Percentiles rank a stretch among this genome's conserved stretches.
Evolutionary conservation across 1,284 basidiomycete genomes (phyloP).

Genomic region (Cutaneotrichosporon cutaneum): DNA sequence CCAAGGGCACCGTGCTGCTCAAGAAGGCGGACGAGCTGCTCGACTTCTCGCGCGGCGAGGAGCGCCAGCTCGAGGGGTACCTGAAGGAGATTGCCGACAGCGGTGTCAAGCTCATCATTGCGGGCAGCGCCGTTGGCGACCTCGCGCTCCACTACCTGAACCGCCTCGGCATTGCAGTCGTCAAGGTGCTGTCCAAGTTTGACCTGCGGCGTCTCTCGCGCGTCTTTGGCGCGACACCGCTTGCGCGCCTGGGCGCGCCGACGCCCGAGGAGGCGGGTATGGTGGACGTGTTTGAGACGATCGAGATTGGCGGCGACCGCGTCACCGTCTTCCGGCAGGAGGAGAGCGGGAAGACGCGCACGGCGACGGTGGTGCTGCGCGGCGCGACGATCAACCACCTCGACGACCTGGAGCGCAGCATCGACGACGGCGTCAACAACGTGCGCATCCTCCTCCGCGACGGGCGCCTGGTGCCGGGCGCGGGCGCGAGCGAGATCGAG

Average conservation of each 20-base stretch:
- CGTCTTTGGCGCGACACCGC: constrained; percentile 92
- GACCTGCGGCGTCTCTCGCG: constrained; percentile 91
- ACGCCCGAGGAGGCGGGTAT: constrained; percentile 94
- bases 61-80: constrained; percentile 94
- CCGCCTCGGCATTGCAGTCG: constrained; percentile 85
- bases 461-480: constrained; percentile 84
- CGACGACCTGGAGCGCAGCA: constrained; percentile 92
- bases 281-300: constrained; percentile 90
- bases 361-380: constrained; percentile 91
- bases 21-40: constrained; percentile 96
- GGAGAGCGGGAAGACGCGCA: constrained; percentile 73
- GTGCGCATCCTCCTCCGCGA: constrained; percentile 93
- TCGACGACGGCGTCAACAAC: constrained; percentile 97
- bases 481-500: constrained; percentile 91
- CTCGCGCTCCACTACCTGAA: constrained; percentile 97
- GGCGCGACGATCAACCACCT: constrained; percentile 93
- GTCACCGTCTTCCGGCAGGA: constrained; percentile 92
- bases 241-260: constrained; percentile 92
- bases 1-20: constrained; percentile 96
- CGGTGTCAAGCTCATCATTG: constrained; percentile 90
- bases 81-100: constrained; percentile 96
- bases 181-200: constrained; percentile 98
- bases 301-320: constrained; percentile 95
- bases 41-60: constrained; percentile 93
- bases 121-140: constrained; percentile 89